phyloP scores from a whole-genome alignment of 2,329 filamentous ascomycete genomes.

The Scedosporium dehoogii region DNA sequence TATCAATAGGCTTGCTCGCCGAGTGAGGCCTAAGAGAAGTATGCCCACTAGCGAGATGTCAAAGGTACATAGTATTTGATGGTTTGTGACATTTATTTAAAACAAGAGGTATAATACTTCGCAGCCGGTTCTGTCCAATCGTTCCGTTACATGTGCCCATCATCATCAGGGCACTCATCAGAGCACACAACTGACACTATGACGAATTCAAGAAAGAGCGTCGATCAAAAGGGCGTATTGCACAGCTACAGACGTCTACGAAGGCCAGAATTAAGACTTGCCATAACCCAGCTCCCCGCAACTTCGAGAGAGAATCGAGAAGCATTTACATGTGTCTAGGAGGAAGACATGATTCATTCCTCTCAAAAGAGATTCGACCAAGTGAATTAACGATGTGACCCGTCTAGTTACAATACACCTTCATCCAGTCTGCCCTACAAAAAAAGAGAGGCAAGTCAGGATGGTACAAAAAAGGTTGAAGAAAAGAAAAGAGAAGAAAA shows the following conservation, averaged over 20 bases:
- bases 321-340: not conserved
- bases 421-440: not conserved
- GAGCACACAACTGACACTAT: too few species aligned
- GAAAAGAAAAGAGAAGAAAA: not conserved
- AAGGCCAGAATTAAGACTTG: not conserved
- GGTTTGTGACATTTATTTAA: too few species aligned
- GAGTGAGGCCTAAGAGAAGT: too few species aligned
- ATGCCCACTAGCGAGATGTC: too few species aligned
- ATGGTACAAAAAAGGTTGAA: not conserved
- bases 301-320: not conserved
- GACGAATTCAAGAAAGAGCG: too few species aligned
- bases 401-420: slow-evolving; percentile 2
- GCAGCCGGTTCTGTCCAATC: too few species aligned
- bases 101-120: too few species aligned
- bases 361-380: not conserved
- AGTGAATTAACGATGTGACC: not conserved
- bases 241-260: not conserved
- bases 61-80: too few species aligned
- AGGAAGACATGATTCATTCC: not conserved
- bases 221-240: not conserved
- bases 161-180: too few species aligned
- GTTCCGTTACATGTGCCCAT: too few species aligned
- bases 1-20: too few species aligned
- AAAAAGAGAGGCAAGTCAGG: not conserved
- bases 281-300: not conserved